Percentiles rank a stretch among this genome's conserved stretches.
Evolutionary conservation across 129 eudicot genomes (phyloP).

Genomic region (Rutidosis leptorrhynchoides): DNA sequence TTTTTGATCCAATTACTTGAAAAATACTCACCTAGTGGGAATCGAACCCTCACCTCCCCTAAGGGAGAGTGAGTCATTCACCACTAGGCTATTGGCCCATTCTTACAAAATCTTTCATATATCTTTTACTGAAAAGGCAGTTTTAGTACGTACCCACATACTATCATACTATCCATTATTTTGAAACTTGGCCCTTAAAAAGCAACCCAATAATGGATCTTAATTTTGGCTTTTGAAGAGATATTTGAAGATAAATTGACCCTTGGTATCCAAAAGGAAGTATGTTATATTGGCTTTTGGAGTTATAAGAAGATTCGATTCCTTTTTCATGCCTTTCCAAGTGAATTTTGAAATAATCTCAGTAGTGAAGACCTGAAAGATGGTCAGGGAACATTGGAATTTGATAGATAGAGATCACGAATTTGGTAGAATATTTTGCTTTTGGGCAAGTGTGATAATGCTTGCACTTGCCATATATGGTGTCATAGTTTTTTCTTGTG

Average conservation of each 20-base stretch:
- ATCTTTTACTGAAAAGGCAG: neutral
- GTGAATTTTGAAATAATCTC: neutral
- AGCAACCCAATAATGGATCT: conserved; percentile 17
- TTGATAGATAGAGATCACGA: neutral
- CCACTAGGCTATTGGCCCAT: too few relatives aligned
- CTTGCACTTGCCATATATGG: conserved; percentile 27
- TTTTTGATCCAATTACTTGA: too few relatives aligned
- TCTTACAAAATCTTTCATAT: neutral
- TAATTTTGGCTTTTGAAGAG: conserved; percentile 22
- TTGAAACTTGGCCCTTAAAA: conserved; percentile 16
- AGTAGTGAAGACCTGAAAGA: conserved; percentile 3
- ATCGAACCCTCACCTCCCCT: too few relatives aligned
- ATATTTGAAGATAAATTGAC: conserved; percentile 34
- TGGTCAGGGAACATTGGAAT: conserved; percentile 31
- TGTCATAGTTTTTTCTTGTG: conserved; percentile 41
- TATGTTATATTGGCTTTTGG: conserved; percentile 29
- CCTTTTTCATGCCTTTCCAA: neutral
- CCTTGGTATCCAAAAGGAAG: conserved; percentile 32
- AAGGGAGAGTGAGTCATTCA: too few relatives aligned
- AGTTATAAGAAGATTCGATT: conserved; percentile 22
- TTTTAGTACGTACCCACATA: neutral
- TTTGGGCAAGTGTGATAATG: conserved; percentile 34
- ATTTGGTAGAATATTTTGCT: conserved; percentile 20
- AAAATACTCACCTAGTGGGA: too few relatives aligned
- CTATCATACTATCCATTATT: neutral